Base-by-base conservation (phyloP, 768 basidiomycete species). In the Tylopilus subfusipes region DNA sequence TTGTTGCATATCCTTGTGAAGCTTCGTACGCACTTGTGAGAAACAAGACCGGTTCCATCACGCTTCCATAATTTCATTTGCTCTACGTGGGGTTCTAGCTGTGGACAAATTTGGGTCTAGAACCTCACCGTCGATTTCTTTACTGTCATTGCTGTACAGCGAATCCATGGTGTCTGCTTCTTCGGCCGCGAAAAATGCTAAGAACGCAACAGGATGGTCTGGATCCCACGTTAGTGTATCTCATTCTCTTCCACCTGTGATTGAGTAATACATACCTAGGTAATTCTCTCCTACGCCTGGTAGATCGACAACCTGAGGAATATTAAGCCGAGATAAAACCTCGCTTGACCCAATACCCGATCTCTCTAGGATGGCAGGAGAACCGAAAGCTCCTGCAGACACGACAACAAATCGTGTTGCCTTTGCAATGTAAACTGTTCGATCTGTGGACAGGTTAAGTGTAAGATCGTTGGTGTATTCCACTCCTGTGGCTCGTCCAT, bases 221-320 rank as follows among this genome's bases (percentile, higher is more conserved):
- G 34, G 25, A 22, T 10, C 14, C 18, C 24, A 10, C 6, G 24
- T 53, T 27, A 12, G 12, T 43, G 12, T 11, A 10, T 0, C 10
- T 6, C n/a, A 12, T 36, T 27, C 13, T 18, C 38, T 30, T 25
- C 12, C 13, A 12, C 7, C n/a, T 7, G 34, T 30, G 18, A 24
- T 25, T 1, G 38, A 11, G 5, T 42, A 36, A 24, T n/a, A 50
- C 63, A 39, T 48, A 79, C 82, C 82, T 68, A 77, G 74, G 52
- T 80, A 82, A 58, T 88, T 80, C 61, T 86, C 84, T 19, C 89
- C 89, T 2, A 92, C 88, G 18, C 85, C 85, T 1, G 88, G 86
- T 14, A 91, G 78, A 50, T 88, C 82, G 14, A 87, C 75, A 25
- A 82, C 47, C 54, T 75, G 72, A 8, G 69, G 59, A 30, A 92